Evolutionary conservation across 1,284 basidiomycete genomes (phyloP).

Genomic region (Cutaneotrichosporon cutaneum): DNA sequence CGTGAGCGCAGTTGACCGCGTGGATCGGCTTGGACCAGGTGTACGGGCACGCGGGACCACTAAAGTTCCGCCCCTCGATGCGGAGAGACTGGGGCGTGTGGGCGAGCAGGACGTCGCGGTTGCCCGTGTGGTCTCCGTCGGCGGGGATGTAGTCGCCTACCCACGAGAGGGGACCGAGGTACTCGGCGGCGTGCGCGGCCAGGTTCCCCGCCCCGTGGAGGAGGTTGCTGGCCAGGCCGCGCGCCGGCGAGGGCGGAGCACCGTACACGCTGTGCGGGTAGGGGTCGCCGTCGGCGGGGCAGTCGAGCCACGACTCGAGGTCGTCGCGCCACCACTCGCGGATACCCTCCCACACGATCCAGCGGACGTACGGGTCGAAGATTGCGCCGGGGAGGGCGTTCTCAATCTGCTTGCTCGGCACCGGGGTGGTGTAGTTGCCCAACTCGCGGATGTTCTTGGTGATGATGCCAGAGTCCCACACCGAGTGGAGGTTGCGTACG

Average conservation of each 20-base stretch:
- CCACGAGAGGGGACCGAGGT: slow-evolving; percentile 10
- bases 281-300: slow-evolving; percentile 57
- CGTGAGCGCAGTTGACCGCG: slow-evolving; percentile 70
- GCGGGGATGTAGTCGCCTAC: slow-evolving; percentile 18
- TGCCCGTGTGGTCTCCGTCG: slow-evolving; percentile 5
- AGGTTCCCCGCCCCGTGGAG: slow-evolving; percentile 18
- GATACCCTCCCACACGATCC: slow-evolving; percentile 79
- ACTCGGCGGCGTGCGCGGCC: slow-evolving; percentile 4
- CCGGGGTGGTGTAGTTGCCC: slow-evolving; percentile 69
- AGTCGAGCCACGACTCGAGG: slow-evolving; percentile 62
- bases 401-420: slow-evolving; percentile 67
- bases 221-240: slow-evolving; percentile 3
- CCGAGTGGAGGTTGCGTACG: slow-evolving; percentile 66
- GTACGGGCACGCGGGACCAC: slow-evolving; percentile 69
- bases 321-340: slow-evolving; percentile 64
- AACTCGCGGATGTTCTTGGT: slow-evolving; percentile 74
- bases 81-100: slow-evolving; percentile 9
- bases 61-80: background rate
- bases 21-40: slow-evolving; percentile 65
- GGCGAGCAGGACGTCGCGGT: slow-evolving; percentile 14
- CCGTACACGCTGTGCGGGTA: slow-evolving; percentile 47
- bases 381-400: slow-evolving; percentile 70
- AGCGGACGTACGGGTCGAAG: slow-evolving; percentile 85
- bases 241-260: slow-evolving; percentile 11
- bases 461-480: slow-evolving; percentile 82